Evolutionary conservation across 1,139 yeast species (phyloP).

Genomic region (Candida gigantensis): DNA sequence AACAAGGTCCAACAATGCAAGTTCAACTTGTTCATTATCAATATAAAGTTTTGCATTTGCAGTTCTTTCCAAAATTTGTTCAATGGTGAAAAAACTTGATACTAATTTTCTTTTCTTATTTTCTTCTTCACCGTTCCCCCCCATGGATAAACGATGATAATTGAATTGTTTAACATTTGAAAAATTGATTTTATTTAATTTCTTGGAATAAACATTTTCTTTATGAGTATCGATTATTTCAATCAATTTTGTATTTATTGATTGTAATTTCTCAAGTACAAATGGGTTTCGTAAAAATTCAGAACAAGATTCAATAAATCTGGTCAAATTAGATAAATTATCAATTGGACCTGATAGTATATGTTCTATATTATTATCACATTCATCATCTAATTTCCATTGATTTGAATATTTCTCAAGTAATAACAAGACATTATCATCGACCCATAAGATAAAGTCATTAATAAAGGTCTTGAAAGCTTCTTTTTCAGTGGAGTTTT

Average conservation of each 20-base stretch:
- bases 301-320: slow-evolving; percentile 27
- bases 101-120: too few relatives aligned
- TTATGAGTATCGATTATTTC: slow-evolving; percentile 23
- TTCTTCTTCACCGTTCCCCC: slow-evolving; percentile 2
- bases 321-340: slow-evolving; percentile 33
- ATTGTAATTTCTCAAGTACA: slow-evolving; percentile 33
- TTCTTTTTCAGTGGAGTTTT: slow-evolving; percentile 24
- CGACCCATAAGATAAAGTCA: slow-evolving; percentile 43
- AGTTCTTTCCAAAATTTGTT: slow-evolving; percentile 40
- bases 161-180: slow-evolving; percentile 34
- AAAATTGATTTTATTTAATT: slow-evolving; percentile 37
- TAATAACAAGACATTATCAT: slow-evolving; percentile 31
- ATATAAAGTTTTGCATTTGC: slow-evolving; percentile 13
- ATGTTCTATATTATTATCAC: slow-evolving; percentile 18
- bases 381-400: slow-evolving; percentile 11
- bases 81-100: slow-evolving; percentile 40
- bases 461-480: slow-evolving; percentile 39
- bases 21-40: slow-evolving; percentile 26
- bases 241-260: slow-evolving; percentile 20
- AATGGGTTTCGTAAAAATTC: slow-evolving; percentile 40
- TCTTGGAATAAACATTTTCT: slow-evolving; percentile 18
- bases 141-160: slow-evolving; percentile 13
- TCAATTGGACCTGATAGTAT: slow-evolving; percentile 33
- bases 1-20: slow-evolving; percentile 32
- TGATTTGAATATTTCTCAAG: slow-evolving; percentile 32